phyloP scores from a whole-genome alignment of 2,329 filamentous ascomycete genomes.

The Ophiostoma tasmaniense region DNA sequence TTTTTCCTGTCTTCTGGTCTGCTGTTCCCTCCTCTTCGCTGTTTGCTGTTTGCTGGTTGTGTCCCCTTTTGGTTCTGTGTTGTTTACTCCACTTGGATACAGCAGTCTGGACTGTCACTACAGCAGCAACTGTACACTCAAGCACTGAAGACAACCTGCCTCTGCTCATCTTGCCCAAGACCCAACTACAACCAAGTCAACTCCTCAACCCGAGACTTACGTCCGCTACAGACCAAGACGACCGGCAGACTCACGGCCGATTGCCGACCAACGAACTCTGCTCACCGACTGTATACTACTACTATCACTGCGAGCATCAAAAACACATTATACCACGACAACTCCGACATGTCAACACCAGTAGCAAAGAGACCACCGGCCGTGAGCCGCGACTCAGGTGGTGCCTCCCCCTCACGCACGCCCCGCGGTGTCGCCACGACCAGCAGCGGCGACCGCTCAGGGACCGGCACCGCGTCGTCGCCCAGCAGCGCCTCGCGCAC shows the following conservation, averaged over 20 bases:
- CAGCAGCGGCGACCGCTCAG: slow-evolving; percentile 15
- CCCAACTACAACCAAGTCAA: background rate
- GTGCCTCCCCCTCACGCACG: slow-evolving; percentile 35
- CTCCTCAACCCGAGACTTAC: background rate
- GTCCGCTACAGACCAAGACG: background rate
- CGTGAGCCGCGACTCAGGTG: slow-evolving; percentile 21
- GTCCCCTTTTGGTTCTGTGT: background rate
- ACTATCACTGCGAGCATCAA: background rate
- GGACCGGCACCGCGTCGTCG: slow-evolving; percentile 32
- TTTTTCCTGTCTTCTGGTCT: background rate
- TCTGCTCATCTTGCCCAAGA: background rate
- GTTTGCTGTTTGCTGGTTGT: background rate
- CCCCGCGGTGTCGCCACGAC: slow-evolving; percentile 41
- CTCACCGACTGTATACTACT: background rate
- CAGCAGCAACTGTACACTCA: background rate
- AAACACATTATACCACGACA: background rate
- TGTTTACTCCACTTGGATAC: slow-evolving; percentile 7
- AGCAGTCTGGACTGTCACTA: background rate
- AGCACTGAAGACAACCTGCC: background rate
- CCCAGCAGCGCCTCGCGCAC: slow-evolving; percentile 42
- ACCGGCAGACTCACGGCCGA: background rate
- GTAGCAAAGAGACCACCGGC: slow-evolving; percentile 45
- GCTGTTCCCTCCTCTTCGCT: background rate
- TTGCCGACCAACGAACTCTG: background rate
- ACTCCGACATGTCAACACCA: slow-evolving; percentile 38